A percentile compares a stretch with the other conserved stretches of the same genome.
Conservation (phyloP, 2,329 filamentous ascomycete genomes). For the Fusarium sp. region DNA sequence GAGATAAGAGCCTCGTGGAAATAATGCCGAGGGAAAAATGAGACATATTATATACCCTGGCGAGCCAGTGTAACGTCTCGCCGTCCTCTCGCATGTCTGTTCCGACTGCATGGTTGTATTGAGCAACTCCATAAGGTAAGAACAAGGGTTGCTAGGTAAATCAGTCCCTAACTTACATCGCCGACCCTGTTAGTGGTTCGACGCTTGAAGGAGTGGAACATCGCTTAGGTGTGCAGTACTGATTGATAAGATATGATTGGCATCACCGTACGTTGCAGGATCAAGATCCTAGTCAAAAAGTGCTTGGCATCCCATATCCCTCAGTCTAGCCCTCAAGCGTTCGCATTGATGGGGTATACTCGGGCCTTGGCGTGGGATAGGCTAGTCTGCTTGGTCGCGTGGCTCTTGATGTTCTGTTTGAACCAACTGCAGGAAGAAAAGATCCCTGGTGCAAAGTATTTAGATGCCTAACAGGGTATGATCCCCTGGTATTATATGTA, state of each 20-base stretch:
- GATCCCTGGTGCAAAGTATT: background rate
- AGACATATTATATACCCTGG: background rate
- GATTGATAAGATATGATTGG: conserved; percentile 30
- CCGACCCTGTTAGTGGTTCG: conserved; percentile 12
- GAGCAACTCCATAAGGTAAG: background rate
- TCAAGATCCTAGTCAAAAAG: background rate
- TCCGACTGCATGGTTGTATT: background rate
- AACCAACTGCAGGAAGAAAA: background rate
- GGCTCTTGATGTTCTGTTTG: background rate
- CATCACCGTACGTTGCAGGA: conserved; percentile 1
- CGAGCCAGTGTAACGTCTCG: conserved; percentile 14
- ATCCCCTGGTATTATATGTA: too few species aligned
- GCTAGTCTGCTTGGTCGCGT: background rate
- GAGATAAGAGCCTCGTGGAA: background rate
- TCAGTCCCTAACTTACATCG: background rate
- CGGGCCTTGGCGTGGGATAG: conserved; percentile 17
- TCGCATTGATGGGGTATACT: background rate
- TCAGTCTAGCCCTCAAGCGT: background rate
- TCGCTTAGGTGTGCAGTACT: background rate
- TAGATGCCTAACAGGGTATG: background rate
- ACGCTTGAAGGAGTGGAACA: background rate
- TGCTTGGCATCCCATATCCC: background rate
- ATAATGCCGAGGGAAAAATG: background rate
- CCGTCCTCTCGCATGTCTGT: background rate
- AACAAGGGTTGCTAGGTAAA: background rate